phyloP scores from a whole-genome alignment of 169 alveolate genomes.

The Eimeria necatrix region DNA sequence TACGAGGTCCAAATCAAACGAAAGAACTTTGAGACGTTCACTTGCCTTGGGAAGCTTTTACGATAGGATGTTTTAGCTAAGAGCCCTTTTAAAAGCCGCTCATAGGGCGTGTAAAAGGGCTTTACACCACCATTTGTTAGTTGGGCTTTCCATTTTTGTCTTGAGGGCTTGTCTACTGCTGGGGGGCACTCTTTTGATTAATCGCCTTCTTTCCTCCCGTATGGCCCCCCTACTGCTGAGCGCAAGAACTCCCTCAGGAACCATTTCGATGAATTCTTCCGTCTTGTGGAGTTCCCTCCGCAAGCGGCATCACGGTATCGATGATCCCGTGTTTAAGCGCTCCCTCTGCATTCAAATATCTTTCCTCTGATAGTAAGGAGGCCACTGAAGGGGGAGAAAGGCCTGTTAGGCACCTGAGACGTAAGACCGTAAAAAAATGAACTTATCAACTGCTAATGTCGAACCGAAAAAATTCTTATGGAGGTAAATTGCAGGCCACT shows the following conservation, averaged over 20 bases:
- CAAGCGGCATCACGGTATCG: background rate
- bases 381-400: background rate
- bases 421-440: background rate
- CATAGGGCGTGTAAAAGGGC: background rate
- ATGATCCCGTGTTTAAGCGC: background rate
- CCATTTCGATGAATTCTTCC: too few relatives aligned
- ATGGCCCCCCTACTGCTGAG: too few relatives aligned
- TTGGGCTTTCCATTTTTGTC: too few relatives aligned
- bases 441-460: background rate
- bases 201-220: too few relatives aligned
- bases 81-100: background rate
- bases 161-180: too few relatives aligned
- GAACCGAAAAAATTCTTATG: too few relatives aligned
- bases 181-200: too few relatives aligned
- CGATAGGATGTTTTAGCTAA: background rate
- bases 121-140: too few relatives aligned
- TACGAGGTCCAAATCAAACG: background rate
- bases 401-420: background rate
- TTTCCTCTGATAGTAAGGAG: constrained; percentile 23
- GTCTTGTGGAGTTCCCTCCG: background rate
- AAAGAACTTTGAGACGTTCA: background rate
- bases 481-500: too few relatives aligned
- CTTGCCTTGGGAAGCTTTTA: background rate
- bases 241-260: too few relatives aligned
- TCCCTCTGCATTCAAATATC: background rate